A percentile compares a stretch with the other conserved stretches of the same genome.
Evolutionary conservation across 139 green algal species (phyloP).

Genomic region (Asterochloris sp.): DNA sequence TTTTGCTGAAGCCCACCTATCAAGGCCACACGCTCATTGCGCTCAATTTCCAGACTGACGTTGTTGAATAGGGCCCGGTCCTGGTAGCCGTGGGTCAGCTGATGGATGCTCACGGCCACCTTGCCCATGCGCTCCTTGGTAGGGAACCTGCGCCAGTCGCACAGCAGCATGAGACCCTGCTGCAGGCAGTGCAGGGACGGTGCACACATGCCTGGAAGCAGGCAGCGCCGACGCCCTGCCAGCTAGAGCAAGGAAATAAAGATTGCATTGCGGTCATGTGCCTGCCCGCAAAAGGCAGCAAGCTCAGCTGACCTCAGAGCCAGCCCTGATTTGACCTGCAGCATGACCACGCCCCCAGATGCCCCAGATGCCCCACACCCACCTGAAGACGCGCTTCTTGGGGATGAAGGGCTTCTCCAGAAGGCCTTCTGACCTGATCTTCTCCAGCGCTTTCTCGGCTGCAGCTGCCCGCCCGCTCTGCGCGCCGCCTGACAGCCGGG

Average conservation of each 20-base stretch:
- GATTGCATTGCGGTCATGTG: neutral
- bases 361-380: constrained; percentile 13
- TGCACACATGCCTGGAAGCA: neutral
- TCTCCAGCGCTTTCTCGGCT: constrained; percentile 93
- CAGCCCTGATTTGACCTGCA: neutral
- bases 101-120: constrained; percentile 50
- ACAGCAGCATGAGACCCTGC: constrained; percentile 26
- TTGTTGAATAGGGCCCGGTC: constrained; percentile 71
- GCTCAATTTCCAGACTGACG: constrained; percentile 77
- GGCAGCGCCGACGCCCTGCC: no score
- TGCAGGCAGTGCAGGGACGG: neutral
- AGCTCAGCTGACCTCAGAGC: no score
- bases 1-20: constrained; percentile 56
- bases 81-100: constrained; percentile 88
- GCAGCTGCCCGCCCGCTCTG: constrained; percentile 66
- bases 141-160: constrained; percentile 46
- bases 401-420: constrained; percentile 83
- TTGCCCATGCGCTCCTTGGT: constrained; percentile 72
- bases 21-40: constrained; percentile 94
- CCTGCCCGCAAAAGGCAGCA: neutral
- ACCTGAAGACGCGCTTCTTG: constrained; percentile 62
- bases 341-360: constrained; percentile 7
- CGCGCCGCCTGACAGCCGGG: constrained; percentile 62
- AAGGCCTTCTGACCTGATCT: constrained; percentile 69
- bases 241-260: neutral